Percentiles rank a stretch among this genome's conserved stretches.
Conservation (phyloP, 2,329 filamentous ascomycete species). For the Xylariales sp. region DNA sequence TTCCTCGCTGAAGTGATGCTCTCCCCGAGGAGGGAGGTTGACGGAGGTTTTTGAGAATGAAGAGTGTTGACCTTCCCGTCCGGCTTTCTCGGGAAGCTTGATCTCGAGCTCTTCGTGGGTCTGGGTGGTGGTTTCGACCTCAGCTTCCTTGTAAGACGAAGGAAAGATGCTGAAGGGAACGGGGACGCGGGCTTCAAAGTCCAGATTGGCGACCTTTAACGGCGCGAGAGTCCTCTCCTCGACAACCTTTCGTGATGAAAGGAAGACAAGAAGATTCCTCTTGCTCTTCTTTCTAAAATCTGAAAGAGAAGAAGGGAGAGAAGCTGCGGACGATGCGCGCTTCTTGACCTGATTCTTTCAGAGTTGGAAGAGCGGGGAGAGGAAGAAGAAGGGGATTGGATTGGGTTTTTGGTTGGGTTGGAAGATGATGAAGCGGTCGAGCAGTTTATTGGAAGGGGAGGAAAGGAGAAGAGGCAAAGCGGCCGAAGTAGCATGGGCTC, state of each 20-base stretch:
- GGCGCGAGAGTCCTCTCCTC: constrained; percentile 40
- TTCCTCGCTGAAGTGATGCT: constrained; percentile 69
- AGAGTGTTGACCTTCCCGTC: constrained; percentile 96
- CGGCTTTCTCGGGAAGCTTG: constrained; percentile 68
- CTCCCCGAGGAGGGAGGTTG: constrained; percentile 59
- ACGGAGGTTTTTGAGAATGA: constrained; percentile 48
- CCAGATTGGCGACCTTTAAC: constrained; percentile 87
- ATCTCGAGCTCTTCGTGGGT: constrained; percentile 88
- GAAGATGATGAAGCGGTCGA: constrained; percentile 5
- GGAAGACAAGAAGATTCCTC: constrained; percentile 62
- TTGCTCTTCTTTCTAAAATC: constrained; percentile 54
- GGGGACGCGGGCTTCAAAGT: constrained; percentile 99
- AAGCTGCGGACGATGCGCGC: constrained; percentile 27
- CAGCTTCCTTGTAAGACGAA: constrained; percentile 83
- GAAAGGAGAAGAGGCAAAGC: constrained; percentile 2
- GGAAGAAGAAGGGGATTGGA: constrained; percentile 29
- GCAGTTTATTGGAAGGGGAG: constrained; percentile 8
- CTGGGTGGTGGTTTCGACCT: constrained; percentile 46
- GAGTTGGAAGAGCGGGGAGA: constrained; percentile 20
- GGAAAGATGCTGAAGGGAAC: constrained; percentile 99
- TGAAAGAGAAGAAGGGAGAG: constrained; percentile 35
- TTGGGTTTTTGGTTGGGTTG: constrained; percentile 17
- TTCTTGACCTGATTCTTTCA: constrained; percentile 32
- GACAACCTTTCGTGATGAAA: constrained; percentile 50
- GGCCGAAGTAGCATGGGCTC: constrained; percentile 2